Evolutionary conservation across 2,329 filamentous ascomycete species (phyloP), one percentile per base, ranked within the genome.

Genomic region (Remersonia thermophila): DNA sequence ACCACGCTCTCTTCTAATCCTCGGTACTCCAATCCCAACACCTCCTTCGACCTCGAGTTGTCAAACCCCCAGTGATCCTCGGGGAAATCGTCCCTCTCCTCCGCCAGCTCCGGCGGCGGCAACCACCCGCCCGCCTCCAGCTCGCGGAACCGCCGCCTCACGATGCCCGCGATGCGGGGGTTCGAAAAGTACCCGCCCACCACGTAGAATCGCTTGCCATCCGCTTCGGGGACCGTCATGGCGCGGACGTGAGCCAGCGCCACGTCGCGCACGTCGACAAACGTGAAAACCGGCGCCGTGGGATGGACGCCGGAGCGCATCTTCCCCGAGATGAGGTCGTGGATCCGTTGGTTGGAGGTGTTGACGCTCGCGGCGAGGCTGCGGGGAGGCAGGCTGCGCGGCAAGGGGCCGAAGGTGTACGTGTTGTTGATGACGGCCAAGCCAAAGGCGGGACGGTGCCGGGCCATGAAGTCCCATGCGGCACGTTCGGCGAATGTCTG

Each of bases 301-400:
- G 73, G 63, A 0, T 69, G 63, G 8, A 81, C 65, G 17, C 65
- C 62, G 2, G 69, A 59, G 44, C 72, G 76, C 52, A 62, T 68
- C 40, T 71, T 68, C 1, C 80, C 81, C 6, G 65, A 67, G n/a
- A 79, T 65, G 35, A 82, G 58, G 41, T 78, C 67, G 7, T 71
- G 62, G 36, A 84, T 67, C 14, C 77, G 70, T 46, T 76, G 67
- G 53, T 85, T 86, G 11, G 78, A 83, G 1, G 79, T 82, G 59
- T 86, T 87, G 42, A 86, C 61, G 20, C 5, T 23, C 2, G 60
- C 61, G n/a, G 73, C 68, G 1, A 82, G 62, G 15, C 62, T 67
- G 42, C 75, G 69, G 20, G 20, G 9, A 23, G 20, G 5, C 2
- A 85, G 63, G 45, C 76, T 74, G 46, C 79, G 69, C 33, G 76